Conservation (phyloP, 2,329 filamentous ascomycete genomes). For the Aspergillus floridensis region DNA sequence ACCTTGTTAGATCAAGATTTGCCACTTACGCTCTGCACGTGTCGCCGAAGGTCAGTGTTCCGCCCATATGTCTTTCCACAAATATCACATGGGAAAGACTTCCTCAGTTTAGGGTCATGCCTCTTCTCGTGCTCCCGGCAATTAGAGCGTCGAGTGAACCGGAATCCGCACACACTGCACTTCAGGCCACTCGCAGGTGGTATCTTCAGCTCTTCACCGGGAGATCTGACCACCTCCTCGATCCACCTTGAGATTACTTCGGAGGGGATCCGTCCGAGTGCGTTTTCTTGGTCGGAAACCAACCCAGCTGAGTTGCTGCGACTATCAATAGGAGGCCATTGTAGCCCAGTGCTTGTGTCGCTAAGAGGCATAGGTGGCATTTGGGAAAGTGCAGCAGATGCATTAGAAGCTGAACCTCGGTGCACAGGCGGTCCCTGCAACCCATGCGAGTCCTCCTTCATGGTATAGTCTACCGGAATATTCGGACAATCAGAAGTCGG, state of each 20-base stretch:
- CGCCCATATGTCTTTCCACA: conserved; percentile 77
- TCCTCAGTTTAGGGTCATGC: conserved; percentile 70
- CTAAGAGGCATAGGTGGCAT: neutral
- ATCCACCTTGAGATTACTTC: conserved; percentile 14
- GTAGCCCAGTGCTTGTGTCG: neutral
- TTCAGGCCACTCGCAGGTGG: conserved; percentile 61
- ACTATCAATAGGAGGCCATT: neutral
- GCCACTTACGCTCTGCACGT: conserved; percentile 52
- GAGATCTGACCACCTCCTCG: conserved; percentile 1
- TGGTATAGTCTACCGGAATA: conserved; percentile 12
- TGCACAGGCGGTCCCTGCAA: conserved; percentile 19
- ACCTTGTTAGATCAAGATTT: neutral
- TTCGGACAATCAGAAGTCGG: conserved; percentile 23
- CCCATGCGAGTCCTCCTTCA: conserved; percentile 16
- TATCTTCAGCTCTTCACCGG: conserved; percentile 18
- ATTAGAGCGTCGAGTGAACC: conserved; percentile 82
- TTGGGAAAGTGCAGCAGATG: neutral
- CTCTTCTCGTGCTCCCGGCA: conserved; percentile 83
- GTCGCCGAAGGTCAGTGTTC: conserved; percentile 70
- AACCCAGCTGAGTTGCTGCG: neutral
- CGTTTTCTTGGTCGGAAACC: neutral
- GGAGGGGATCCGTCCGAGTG: conserved; percentile 1
- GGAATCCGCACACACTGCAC: conserved; percentile 72
- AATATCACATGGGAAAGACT: conserved; percentile 66
- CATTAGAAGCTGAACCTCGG: neutral